These are phyloP conservation scores for Eucalyptus tenuipes DNA, from an alignment of 345 rosid species.

Conservation along the genomic window DNA sequence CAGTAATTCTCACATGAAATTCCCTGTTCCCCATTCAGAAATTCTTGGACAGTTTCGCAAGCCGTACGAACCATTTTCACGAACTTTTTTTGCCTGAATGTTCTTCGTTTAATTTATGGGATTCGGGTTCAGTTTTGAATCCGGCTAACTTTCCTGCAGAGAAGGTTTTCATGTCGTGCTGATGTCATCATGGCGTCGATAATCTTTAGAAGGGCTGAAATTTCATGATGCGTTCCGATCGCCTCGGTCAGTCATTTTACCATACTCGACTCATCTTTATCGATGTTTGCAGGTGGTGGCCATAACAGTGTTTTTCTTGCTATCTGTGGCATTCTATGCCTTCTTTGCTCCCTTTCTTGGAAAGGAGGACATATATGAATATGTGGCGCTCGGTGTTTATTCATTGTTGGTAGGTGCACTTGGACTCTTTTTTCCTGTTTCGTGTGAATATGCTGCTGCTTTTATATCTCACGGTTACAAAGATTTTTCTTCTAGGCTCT, in stretches of 20 bases:
- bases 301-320: constrained; percentile 69
- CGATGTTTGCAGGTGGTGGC: constrained; percentile 56
- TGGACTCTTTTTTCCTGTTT: background rate
- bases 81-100: background rate
- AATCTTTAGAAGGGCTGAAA: background rate
- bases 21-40: background rate
- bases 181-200: background rate
- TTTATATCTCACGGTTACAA: background rate
- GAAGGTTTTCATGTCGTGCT: background rate
- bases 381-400: constrained; percentile 59
- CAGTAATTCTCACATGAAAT: background rate
- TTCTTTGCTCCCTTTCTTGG: constrained; percentile 96
- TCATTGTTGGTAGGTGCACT: constrained; percentile 49
- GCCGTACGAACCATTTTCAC: background rate
- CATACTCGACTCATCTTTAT: background rate
- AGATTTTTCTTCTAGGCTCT: constrained; percentile 38
- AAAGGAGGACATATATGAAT: constrained; percentile 48
- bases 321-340: constrained; percentile 70
- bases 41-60: background rate
- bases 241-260: background rate
- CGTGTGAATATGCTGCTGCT: background rate
- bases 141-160: background rate
- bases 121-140: background rate
- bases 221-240: background rate
- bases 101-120: background rate